phyloP scores from a whole-genome alignment of 1,139 yeast genomes.

The Pichia cactophila region DNA sequence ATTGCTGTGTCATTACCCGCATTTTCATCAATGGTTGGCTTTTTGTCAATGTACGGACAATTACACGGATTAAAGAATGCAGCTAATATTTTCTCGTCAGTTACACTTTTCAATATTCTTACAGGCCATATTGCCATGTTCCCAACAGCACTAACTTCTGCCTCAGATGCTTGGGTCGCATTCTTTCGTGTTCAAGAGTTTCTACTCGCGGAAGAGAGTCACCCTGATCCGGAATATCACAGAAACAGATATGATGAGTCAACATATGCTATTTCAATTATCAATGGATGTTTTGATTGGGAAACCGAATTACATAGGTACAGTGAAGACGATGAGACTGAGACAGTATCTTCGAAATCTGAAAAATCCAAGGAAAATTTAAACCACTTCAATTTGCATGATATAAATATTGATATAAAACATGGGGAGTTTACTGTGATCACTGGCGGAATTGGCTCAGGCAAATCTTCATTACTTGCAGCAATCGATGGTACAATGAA shows the following conservation, averaged over 20 bases:
- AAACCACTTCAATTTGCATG: slow-evolving; percentile 32
- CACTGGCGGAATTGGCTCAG: slow-evolving; percentile 69
- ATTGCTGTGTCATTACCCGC: slow-evolving; percentile 39
- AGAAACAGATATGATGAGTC: slow-evolving; percentile 1
- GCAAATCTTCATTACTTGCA: slow-evolving; percentile 56
- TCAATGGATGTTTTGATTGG: slow-evolving; percentile 62
- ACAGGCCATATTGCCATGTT: slow-evolving; percentile 46
- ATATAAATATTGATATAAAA: slow-evolving; percentile 37
- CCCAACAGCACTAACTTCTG: slow-evolving; percentile 47
- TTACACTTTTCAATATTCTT: slow-evolving; percentile 44
- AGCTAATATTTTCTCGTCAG: slow-evolving; percentile 43
- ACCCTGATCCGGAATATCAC: slow-evolving; percentile 21
- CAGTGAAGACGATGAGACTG: background rate
- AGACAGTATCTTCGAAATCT: background rate
- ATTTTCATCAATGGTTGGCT: slow-evolving; percentile 43
- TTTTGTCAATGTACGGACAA: slow-evolving; percentile 39
- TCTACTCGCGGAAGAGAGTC: slow-evolving; percentile 34
- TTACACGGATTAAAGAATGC: slow-evolving; percentile 23
- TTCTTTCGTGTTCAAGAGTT: slow-evolving; percentile 40
- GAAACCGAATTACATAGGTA: slow-evolving; percentile 21
- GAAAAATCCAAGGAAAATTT: slow-evolving; percentile 1
- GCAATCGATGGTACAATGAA: slow-evolving; percentile 61
- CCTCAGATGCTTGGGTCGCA: slow-evolving; percentile 49
- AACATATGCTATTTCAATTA: slow-evolving; percentile 38
- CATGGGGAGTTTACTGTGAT: slow-evolving; percentile 59